Evolutionary conservation across 768 basidiomycete genomes (phyloP).

Genomic region (Lanmaoa pseudosensibilis): DNA sequence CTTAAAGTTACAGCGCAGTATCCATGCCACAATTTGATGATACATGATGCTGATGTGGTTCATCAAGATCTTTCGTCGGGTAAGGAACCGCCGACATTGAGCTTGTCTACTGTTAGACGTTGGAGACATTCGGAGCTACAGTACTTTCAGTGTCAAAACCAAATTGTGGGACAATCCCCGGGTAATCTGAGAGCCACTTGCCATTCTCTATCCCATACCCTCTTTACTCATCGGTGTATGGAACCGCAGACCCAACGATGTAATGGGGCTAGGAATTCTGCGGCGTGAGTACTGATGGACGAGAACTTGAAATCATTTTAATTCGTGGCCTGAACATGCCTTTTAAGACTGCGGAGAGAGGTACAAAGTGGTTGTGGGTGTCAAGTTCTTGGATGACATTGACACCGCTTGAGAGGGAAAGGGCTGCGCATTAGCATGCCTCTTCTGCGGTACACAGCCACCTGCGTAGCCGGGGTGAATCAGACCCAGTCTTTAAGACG

Average conservation of each 20-base stretch:
- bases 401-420: neutral
- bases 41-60: too few relatives aligned
- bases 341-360: neutral
- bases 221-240: neutral
- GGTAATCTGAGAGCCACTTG: neutral
- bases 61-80: too few relatives aligned
- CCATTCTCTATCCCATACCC: too few relatives aligned
- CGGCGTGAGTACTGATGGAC: neutral
- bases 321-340: neutral
- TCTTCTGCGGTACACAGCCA: slow-evolving; percentile 11
- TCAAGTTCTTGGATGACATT: neutral
- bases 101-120: neutral
- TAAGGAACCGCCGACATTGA: too few relatives aligned
- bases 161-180: neutral
- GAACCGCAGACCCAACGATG: neutral
- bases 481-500: neutral
- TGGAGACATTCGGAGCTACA: too few relatives aligned
- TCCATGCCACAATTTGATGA: too few relatives aligned
- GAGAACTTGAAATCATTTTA: neutral
- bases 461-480: neutral
- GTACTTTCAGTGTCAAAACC: neutral
- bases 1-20: too few relatives aligned
- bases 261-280: neutral
- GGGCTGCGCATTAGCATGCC: neutral
- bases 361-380: too few relatives aligned